phyloP scores from a whole-genome alignment of 257 asterid species.

The Dorcoceras hygrometricum region DNA sequence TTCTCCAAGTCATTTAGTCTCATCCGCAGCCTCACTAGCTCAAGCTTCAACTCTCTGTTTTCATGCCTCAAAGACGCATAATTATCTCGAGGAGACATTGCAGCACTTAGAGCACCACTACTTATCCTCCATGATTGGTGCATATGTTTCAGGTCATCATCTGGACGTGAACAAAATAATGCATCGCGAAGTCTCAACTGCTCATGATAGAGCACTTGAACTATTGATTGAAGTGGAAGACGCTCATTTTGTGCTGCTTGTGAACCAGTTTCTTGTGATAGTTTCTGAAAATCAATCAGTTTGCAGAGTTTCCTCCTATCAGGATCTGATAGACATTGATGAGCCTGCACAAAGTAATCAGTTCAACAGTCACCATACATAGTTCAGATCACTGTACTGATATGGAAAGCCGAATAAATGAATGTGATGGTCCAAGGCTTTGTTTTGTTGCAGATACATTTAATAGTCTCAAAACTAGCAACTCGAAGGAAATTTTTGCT shows the following conservation, averaged over 20 bases:
- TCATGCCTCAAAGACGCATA: conserved; percentile 90
- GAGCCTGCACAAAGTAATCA: conserved; percentile 54
- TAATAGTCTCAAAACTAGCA: too few relatives aligned
- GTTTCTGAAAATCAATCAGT: conserved; percentile 78
- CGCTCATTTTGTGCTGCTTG: conserved; percentile 98
- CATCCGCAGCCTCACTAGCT: conserved; percentile 86
- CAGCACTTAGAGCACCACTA: conserved; percentile 88
- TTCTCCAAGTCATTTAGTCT: conserved; percentile 85
- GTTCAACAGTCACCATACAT: background rate
- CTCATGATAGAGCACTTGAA: conserved; percentile 89
- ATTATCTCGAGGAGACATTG: conserved; percentile 90
- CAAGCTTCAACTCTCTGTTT: conserved; percentile 88
- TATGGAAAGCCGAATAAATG: too few relatives aligned
- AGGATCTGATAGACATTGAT: conserved; percentile 62
- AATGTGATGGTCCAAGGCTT: too few relatives aligned
- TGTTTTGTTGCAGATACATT: too few relatives aligned
- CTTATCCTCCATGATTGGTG: conserved; percentile 84
- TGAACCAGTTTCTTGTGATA: conserved; percentile 88
- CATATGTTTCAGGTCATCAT: conserved; percentile 71
- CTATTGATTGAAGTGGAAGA: conserved; percentile 86
- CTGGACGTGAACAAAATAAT: conserved; percentile 61
- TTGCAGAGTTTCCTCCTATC: conserved; percentile 81
- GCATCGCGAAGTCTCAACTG: conserved; percentile 78
- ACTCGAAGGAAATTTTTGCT: too few relatives aligned
- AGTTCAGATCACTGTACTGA: background rate